phyloP scores from a whole-genome alignment of 768 basidiomycete species.

The Dioszegia aurantiaca region DNA sequence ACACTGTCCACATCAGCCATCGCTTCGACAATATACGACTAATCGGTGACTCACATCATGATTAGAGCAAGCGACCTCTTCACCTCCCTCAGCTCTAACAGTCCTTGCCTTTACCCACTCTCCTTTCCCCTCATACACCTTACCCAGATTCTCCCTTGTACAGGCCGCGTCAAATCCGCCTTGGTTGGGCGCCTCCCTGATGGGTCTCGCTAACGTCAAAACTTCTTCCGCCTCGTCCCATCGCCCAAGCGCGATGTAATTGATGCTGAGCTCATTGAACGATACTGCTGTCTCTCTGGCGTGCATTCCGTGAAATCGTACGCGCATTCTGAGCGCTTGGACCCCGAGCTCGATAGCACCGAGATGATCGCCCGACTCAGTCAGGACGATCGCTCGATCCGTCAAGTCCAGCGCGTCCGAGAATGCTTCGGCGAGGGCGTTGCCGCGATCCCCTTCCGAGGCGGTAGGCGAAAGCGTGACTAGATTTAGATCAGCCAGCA shows the following conservation, averaged over 20 bases:
- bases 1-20: conserved; percentile 1
- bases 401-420: too few species aligned
- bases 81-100: conserved; percentile 7
- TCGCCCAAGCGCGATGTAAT: background rate
- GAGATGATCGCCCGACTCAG: background rate
- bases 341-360: background rate
- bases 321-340: background rate
- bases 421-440: too few species aligned
- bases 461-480: too few species aligned
- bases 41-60: background rate
- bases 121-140: conserved; percentile 4
- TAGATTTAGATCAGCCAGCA: too few species aligned
- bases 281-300: background rate
- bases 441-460: too few species aligned
- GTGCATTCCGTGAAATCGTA: background rate
- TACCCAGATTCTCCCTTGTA: conserved; percentile 16
- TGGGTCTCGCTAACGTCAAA: background rate
- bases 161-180: conserved; percentile 10
- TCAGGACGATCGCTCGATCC: too few species aligned
- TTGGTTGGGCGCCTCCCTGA: background rate
- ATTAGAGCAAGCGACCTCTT: conserved; percentile 9
- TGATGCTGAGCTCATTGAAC: conserved; percentile 1
- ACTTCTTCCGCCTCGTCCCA: conserved; percentile 11
- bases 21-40: background rate
- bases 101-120: conserved; percentile 1